These are phyloP conservation scores for Nectriaceae sp. DNA, from an alignment of 2,329 filamentous ascomycete species.

Conservation along the genomic window DNA sequence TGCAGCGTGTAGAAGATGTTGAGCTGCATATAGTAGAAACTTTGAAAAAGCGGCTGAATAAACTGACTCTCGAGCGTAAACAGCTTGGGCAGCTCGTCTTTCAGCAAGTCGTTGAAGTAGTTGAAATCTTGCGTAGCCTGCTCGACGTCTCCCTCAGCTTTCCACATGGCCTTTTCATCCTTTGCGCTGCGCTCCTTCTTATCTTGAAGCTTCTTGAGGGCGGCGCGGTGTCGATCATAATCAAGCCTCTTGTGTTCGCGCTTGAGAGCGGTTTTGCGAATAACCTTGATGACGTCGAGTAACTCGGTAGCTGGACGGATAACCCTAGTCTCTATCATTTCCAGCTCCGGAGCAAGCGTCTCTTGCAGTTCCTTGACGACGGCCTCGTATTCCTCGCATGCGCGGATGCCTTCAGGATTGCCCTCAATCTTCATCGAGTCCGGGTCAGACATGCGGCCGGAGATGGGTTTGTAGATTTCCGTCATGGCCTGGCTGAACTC, in stretches of 20 bases:
- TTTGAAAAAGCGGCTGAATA: slow-evolving; percentile 95
- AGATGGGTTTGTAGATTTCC: slow-evolving; percentile 98
- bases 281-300: slow-evolving; percentile 91
- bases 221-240: slow-evolving; percentile 82
- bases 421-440: slow-evolving; percentile 79
- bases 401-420: slow-evolving; percentile 89
- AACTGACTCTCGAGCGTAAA: slow-evolving; percentile 91
- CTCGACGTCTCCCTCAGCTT: slow-evolving; percentile 89
- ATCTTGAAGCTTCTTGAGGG: slow-evolving; percentile 91
- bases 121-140: slow-evolving; percentile 93
- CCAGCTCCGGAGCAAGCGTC: slow-evolving; percentile 85
- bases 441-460: slow-evolving; percentile 91
- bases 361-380: slow-evolving; percentile 90
- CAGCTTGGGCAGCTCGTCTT: slow-evolving; percentile 91
- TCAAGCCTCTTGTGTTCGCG: slow-evolving; percentile 97
- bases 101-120: slow-evolving; percentile 96
- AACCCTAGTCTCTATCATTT: slow-evolving; percentile 93
- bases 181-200: slow-evolving; percentile 97
- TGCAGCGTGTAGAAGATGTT: slow-evolving; percentile 99
- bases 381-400: slow-evolving; percentile 93
- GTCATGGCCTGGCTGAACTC: slow-evolving; percentile 95
- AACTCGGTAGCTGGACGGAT: slow-evolving; percentile 93
- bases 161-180: slow-evolving; percentile 97
- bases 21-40: slow-evolving; percentile 99
- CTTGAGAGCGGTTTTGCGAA: slow-evolving; percentile 85